These are phyloP conservation scores for Ophiorrhiza pumila DNA, from an alignment of 257 asterid genomes.

Conservation along the genomic window DNA sequence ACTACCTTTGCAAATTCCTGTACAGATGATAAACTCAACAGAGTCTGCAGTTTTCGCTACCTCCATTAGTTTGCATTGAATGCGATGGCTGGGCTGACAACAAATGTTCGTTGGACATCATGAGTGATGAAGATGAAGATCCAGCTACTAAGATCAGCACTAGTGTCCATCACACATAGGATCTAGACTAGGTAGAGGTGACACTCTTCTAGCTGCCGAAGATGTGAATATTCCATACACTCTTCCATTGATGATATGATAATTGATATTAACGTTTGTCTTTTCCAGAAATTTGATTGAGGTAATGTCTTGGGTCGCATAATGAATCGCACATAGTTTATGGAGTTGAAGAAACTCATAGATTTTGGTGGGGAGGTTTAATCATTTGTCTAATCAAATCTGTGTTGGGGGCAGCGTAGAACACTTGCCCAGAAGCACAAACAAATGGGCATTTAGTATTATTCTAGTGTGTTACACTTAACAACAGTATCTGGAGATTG, in stretches of 20 bases:
- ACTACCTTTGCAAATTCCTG: background rate
- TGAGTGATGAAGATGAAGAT: background rate
- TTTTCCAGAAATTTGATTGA: background rate
- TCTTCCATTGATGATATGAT: conserved; percentile 3
- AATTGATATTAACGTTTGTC: background rate
- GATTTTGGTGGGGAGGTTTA: background rate
- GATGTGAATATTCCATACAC: background rate
- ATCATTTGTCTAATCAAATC: conserved; percentile 3
- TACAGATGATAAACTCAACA: background rate
- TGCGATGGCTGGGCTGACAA: background rate
- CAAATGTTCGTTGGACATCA: conserved; percentile 10
- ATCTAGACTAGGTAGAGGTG: conserved; percentile 16
- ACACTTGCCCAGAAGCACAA: background rate
- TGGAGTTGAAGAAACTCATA: too few species aligned
- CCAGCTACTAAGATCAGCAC: conserved; percentile 1
- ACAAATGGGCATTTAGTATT: background rate
- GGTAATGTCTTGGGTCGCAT: background rate
- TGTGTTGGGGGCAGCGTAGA: background rate
- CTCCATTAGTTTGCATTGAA: conserved; percentile 11
- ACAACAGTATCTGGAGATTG: too few species aligned
- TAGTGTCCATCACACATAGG: background rate
- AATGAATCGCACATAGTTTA: background rate
- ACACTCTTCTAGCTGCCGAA: background rate
- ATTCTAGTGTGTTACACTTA: too few species aligned
- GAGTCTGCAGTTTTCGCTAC: too few species aligned